Base-by-base conservation (phyloP, 2,329 filamentous ascomycete genomes). In the Basipetospora chlamydospora region DNA sequence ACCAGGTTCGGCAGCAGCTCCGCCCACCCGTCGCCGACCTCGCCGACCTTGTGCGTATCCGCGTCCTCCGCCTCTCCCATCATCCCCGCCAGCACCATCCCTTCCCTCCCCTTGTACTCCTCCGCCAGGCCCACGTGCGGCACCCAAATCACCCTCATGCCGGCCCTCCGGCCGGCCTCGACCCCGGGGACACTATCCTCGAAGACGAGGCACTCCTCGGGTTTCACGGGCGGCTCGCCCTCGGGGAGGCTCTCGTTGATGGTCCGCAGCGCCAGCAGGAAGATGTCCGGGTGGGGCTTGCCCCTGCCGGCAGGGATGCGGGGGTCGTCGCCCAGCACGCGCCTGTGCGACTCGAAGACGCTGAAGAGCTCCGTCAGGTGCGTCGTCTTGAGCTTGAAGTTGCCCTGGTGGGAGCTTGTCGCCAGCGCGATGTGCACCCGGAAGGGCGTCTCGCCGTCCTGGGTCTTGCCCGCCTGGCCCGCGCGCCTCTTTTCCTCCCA, bases 241-340 rank as follows among this genome's bases (percentile, higher is more conserved):
- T 66, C 59, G 0, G 64, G 61, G 6, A 92, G 63, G 12, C 74
- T 73, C 29, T 73, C 71, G 57, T 98, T 98, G 54, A 98, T 79
- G 3, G 77, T 82, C 56, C 81, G 66, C 38, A 98, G 63, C 0
- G 90, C 88, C 1, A 96, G 65, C 7, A 92, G 61, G 57, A 93
- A 96, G 46, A 98, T 98, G 58, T 98, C 88, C 0, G 88, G 90
- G 22, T 88, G 70, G 0, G 90, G 90, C 59, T 98, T 98, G 10
- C 90, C 90, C n/a, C 85, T 65, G 0, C 88, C 88, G 3, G 67
- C 58, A 1, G 70, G 63, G 46, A 98, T 82, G 35, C 90, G 70
- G 6, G 64, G 52, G 53, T 98, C 88, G 51, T 98, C 90, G 9
- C 90, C 90, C 1, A 93, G 61, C 0, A 98, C 79, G 32, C 77